Base-by-base conservation (phyloP, 2,329 filamentous ascomycete genomes). In the Mycocentrospora acerina region DNA sequence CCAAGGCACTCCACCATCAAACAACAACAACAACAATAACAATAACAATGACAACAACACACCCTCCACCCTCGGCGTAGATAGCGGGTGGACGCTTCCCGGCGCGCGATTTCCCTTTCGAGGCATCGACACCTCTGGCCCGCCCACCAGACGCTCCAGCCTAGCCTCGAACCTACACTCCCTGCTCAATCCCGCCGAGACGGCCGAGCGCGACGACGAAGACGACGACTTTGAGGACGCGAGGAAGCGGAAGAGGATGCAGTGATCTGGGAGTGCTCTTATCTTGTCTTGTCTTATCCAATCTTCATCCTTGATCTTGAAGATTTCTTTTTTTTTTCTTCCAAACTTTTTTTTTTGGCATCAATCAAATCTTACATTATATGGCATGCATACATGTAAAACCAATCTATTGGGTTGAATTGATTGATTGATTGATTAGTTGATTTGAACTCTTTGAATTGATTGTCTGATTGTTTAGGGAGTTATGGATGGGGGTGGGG, bases 91-190 rank as follows among this genome's bases (percentile, higher is more conserved):
- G 80, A 67, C 74, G 22, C 57, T 80, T 13, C 75, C 76, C 3
- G 76, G 75, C 24, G 63, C 73, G 7, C 64, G 71, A 29, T 77
- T 70, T 39, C 70, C 73, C 0, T 74, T 74, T 56, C 71, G 70
- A 68, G 65, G 67, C 14, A 65, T 75, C 30, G 75, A 77, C 37
- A 76, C 72, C 26, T 72, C 75, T 4, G 77, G 74, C 1, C 81
- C 83, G 3, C 80, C 80, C n/a, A 86, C 82, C 7, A 70, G 83
- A 37, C 74, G 83, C 44, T 82, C 80, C 17, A 86, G 82, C 56
- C 86, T 86, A 83, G 83, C 83, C 6, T 85, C 82, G 51, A 86
- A 83, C 51, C 79, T 84, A 15, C 81, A 84, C 59, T 81, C 77
- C 5, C 64, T 86, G 16, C 71, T 86, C 1, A 86, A 86, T 51